Evolutionary conservation across 306 rosid genomes (phyloP).

Genomic region (Sicyos edulis): DNA sequence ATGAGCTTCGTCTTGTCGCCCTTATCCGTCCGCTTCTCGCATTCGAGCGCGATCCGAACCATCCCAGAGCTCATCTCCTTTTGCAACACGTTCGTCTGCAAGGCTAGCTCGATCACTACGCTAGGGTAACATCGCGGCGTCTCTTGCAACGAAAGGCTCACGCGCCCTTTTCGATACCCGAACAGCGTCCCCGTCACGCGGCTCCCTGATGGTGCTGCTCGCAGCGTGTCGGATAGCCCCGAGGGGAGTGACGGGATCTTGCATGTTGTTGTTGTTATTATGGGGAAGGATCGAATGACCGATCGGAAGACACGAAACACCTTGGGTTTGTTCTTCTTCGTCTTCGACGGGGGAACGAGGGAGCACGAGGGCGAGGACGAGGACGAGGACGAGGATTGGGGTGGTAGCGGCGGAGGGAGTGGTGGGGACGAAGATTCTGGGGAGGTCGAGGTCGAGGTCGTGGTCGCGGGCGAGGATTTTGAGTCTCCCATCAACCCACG

Average conservation of each 20-base stretch:
- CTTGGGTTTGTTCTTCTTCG: slow-evolving; percentile 38
- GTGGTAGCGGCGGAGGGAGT: slow-evolving; percentile 26
- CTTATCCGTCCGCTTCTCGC: slow-evolving; percentile 60
- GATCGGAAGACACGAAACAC: slow-evolving; percentile 48
- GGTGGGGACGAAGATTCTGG: background rate
- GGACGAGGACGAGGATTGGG: slow-evolving; percentile 16
- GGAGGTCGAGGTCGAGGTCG: too few relatives aligned
- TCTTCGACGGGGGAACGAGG: slow-evolving; percentile 50
- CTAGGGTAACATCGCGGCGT: slow-evolving; percentile 43
- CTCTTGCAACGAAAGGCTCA: slow-evolving; percentile 61
- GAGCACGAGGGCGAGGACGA: slow-evolving; percentile 17
- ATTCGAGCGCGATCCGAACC: slow-evolving; percentile 72
- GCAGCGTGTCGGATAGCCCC: slow-evolving; percentile 21
- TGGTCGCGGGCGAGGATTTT: too few relatives aligned
- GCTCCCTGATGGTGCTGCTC: background rate
- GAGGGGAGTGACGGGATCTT: slow-evolving; percentile 36
- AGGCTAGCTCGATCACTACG: slow-evolving; percentile 53
- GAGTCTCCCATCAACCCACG: too few relatives aligned
- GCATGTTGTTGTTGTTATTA: slow-evolving; percentile 57
- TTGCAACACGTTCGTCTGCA: slow-evolving; percentile 51
- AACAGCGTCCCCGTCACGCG: slow-evolving; percentile 57
- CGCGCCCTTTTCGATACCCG: slow-evolving; percentile 64
- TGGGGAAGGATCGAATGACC: slow-evolving; percentile 66
- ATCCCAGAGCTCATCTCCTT: slow-evolving; percentile 64
- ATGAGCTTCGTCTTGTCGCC: slow-evolving; percentile 38